Evolutionary conservation across 805 yeast genomes (phyloP).

Genomic region (Starmerella tilneyi): DNA sequence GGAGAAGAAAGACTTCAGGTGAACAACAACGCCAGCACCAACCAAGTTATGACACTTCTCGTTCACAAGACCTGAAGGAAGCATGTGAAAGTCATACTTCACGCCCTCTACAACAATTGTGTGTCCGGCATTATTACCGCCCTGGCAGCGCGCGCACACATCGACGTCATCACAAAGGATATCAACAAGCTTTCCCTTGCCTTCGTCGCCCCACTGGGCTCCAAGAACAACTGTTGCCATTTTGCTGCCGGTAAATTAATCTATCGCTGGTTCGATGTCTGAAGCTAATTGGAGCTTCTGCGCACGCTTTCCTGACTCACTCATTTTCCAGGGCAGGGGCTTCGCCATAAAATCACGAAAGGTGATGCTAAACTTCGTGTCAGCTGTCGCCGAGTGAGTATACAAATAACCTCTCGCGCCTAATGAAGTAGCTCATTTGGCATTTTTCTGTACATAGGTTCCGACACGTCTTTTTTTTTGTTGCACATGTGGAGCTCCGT

Average conservation of each 20-base stretch:
- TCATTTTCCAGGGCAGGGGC: no score
- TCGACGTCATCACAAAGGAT: conserved; percentile 88
- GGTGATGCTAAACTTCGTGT: no score
- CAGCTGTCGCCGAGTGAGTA: no score
- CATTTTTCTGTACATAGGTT: no score
- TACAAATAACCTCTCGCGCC: no score
- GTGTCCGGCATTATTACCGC: conserved; percentile 99
- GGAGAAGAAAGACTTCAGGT: conserved; percentile 81
- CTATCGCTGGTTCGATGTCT: background rate
- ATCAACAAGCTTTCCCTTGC: conserved; percentile 96
- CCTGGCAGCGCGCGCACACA: conserved; percentile 91
- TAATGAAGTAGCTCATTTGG: no score
- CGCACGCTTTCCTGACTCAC: no score
- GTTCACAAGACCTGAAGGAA: conserved; percentile 95
- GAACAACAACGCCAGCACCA: conserved; percentile 95
- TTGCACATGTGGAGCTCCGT: no score
- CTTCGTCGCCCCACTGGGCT: conserved; percentile 99
- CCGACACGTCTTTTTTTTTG: no score
- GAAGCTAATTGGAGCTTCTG: background rate
- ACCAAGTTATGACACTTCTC: conserved; percentile 80
- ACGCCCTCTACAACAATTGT: conserved; percentile 83
- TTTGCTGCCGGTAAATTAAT: background rate
- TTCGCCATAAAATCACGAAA: no score
- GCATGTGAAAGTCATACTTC: conserved; percentile 97
- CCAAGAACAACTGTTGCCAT: conserved; percentile 94